These are phyloP conservation scores for Thelephora aurantiotincta DNA, from an alignment of 768 basidiomycete genomes.

Conservation along the genomic window DNA sequence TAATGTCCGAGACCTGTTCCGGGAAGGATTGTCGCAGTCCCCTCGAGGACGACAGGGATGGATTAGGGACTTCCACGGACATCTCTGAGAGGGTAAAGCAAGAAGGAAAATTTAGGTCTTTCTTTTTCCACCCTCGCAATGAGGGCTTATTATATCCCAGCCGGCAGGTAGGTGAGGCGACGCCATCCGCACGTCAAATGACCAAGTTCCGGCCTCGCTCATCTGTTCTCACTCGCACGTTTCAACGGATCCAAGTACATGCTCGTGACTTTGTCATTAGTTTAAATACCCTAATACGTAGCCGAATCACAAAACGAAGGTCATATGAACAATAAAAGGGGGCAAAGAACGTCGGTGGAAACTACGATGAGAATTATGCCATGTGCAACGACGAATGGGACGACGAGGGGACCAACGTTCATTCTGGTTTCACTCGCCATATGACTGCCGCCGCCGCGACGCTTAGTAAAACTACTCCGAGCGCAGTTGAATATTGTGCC, in stretches of 20 bases:
- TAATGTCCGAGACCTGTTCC: conserved; percentile 6
- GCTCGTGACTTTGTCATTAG: conserved; percentile 1
- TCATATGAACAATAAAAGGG: background rate
- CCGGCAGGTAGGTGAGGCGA: background rate
- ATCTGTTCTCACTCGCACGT: background rate
- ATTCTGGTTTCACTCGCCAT: conserved; percentile 47
- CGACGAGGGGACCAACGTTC: background rate
- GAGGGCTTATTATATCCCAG: too few species aligned
- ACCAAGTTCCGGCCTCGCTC: background rate
- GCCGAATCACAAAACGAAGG: background rate
- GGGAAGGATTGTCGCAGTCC: conserved; percentile 1
- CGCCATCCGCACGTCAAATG: background rate
- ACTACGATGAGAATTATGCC: background rate
- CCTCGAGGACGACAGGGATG: background rate
- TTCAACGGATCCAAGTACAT: background rate
- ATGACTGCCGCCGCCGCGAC: conserved; percentile 61
- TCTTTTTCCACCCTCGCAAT: too few species aligned
- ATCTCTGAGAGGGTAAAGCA: background rate
- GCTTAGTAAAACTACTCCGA: conserved; percentile 51
- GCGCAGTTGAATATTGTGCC: conserved; percentile 29
- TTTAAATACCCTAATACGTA: background rate
- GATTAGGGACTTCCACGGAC: background rate
- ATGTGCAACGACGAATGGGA: background rate
- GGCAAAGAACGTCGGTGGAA: background rate
- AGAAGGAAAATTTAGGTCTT: background rate